These are phyloP conservation scores for Chenopodium suecicum DNA, from an alignment of 148 eudicot species.

Conservation along the genomic window DNA sequence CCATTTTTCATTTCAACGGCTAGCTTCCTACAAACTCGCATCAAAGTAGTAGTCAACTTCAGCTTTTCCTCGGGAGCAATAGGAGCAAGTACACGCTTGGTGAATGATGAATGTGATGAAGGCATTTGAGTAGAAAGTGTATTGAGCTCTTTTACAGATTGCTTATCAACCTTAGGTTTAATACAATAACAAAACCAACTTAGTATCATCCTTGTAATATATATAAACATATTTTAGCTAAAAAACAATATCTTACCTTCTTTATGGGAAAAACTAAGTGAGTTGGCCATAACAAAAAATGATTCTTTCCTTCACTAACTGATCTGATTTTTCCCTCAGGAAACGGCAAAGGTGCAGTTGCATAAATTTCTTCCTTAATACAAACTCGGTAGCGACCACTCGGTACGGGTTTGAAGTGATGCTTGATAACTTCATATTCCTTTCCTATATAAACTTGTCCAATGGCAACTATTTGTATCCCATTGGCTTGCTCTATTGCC, in stretches of 20 bases:
- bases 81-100: no score
- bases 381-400: neutral
- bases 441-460: neutral
- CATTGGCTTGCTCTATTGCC: neutral
- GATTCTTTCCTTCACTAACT: neutral
- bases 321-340: neutral
- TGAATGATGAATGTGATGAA: neutral
- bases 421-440: neutral
- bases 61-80: neutral
- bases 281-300: neutral
- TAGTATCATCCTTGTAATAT: no score
- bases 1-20: neutral
- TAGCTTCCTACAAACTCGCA: neutral
- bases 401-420: neutral
- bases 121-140: neutral
- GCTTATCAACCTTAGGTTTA: neutral
- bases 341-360: slow-evolving; percentile 12
- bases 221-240: no score
- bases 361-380: neutral
- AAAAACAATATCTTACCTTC: neutral
- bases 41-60: neutral
- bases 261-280: neutral
- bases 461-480: neutral
- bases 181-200: no score
- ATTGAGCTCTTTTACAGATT: neutral